phyloP scores from a whole-genome alignment of 805 yeast species.

The Cyberlindnera petersonii region DNA sequence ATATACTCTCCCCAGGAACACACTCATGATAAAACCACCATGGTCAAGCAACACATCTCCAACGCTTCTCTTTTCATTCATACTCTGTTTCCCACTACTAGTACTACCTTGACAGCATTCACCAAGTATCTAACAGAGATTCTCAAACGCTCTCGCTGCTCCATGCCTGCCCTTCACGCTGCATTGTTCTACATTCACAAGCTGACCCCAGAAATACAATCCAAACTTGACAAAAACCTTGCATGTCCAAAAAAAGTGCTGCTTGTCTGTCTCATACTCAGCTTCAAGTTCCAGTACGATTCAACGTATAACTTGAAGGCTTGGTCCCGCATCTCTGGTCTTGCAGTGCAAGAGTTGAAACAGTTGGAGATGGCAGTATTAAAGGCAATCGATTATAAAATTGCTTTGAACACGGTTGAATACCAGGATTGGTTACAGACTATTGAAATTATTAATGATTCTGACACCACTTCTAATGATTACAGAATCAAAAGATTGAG shows the following conservation, averaged over 20 bases:
- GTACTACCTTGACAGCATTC: too few species aligned
- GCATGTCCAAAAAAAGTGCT: constrained; percentile 63
- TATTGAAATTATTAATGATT: constrained; percentile 13
- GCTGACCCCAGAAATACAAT: constrained; percentile 32
- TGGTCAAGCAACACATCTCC: constrained; percentile 13
- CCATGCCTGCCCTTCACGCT: constrained; percentile 59
- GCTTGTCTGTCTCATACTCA: constrained; percentile 62
- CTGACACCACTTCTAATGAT: not conserved
- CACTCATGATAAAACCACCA: constrained; percentile 4
- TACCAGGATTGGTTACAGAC: constrained; percentile 39
- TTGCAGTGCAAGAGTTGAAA: constrained; percentile 46
- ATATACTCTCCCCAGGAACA: not conserved
- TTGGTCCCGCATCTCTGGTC: constrained; percentile 75
- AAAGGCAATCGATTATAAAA: constrained; percentile 49
- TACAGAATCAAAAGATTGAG: constrained; percentile 3
- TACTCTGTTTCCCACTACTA: too few species aligned
- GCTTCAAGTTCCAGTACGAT: constrained; percentile 73
- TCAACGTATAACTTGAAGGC: constrained; percentile 61
- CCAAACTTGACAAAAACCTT: constrained; percentile 1
- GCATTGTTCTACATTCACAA: constrained; percentile 62
- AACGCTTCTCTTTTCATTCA: constrained; percentile 6
- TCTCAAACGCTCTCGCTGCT: constrained; percentile 50
- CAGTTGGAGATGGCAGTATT: constrained; percentile 52
- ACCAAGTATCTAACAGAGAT: constrained; percentile 35
- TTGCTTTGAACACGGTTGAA: constrained; percentile 46